Percentiles rank a stretch among this genome's conserved stretches.
Conservation (phyloP, 2,329 filamentous ascomycete species). For the Neocucurbitaria cava region DNA sequence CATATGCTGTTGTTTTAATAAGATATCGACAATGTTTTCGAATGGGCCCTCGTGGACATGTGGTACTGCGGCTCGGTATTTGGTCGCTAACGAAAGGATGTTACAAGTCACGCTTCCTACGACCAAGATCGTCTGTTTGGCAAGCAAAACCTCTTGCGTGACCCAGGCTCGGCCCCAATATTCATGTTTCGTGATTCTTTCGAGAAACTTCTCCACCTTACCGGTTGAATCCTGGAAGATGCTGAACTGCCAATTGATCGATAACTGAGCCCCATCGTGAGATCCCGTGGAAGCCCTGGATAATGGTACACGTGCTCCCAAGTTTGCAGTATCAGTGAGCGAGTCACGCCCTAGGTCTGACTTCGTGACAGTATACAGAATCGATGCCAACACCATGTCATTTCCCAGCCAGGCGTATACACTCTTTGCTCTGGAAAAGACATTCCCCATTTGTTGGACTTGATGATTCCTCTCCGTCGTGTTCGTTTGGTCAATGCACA, state of each 20-base stretch:
- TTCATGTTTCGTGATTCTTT: not conserved
- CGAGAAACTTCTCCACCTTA: slow-evolving; percentile 7
- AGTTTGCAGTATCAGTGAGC: not conserved
- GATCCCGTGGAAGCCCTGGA: not conserved
- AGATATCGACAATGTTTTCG: slow-evolving; percentile 5
- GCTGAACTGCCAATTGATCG: not conserved
- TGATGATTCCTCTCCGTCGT: slow-evolving; percentile 26
- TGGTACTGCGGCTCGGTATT: not conserved
- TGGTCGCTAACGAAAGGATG: not conserved
- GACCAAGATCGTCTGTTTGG: not conserved
- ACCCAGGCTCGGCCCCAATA: slow-evolving; percentile 18
- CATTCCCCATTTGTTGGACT: slow-evolving; percentile 29
- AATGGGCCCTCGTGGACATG: not conserved
- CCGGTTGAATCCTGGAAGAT: not conserved
- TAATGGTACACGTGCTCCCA: not conserved
- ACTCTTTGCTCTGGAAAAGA: slow-evolving; percentile 12
- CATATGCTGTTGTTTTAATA: not conserved
- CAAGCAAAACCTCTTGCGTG: slow-evolving; percentile 12
- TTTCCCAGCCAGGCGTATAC: slow-evolving; percentile 3
- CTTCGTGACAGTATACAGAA: not conserved
- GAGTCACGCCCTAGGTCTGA: not conserved
- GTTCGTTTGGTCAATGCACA: slow-evolving; percentile 33
- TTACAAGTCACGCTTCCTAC: not conserved
- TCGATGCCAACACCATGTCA: not conserved
- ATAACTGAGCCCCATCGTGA: not conserved